Evolutionary conservation across 805 yeast genomes (phyloP), one percentile per base, ranked within the genome.

Genomic region (Teunomyces cretensis): DNA sequence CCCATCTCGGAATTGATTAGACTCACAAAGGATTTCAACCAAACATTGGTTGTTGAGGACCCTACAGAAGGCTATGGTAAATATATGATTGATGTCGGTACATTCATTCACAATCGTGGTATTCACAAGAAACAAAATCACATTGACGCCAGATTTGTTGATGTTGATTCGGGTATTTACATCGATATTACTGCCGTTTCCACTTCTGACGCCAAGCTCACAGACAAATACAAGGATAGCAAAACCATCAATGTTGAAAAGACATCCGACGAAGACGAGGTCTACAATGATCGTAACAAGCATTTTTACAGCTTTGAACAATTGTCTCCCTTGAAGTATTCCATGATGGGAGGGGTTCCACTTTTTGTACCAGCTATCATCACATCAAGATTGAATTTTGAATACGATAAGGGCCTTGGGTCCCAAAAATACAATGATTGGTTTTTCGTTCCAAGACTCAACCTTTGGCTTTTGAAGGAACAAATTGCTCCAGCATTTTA

Each of bases 101-200:
- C 57, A 5, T 57, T 52, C 43, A 49, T 61, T 30, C 45, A 50
- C n/a, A 33, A 44, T 19, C 47, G 49, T 37, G 64, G 48, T 32
- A 50, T 49, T 16, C 47, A 51, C 1, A 46, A 55, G 38, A 49
- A 43, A 3, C 57, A 62, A 45, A 79, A 79, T 54, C 73, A 74
- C 36, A 78, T 78, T 40, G 83, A 79, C 58, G 83, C 82, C 1
- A 59, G 83, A 24, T 75, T 76, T 47, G 72, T 79, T 26, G 83
- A 79, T 51, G 64, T 75, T 4, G 72, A 70, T 41, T 69, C 80
- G 7, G 76, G 76, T 1, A 53, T 65, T 35, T 72, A 70, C 48
- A 65, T 72, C 35, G 76, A 72, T 46, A 73, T 64, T 33, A 71
- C 76, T 5, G 76, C 66, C 0, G 54, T 71, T 42, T 71, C 75